phyloP scores from a whole-genome alignment of 306 rosid species.

The Quillaja saponaria region DNA sequence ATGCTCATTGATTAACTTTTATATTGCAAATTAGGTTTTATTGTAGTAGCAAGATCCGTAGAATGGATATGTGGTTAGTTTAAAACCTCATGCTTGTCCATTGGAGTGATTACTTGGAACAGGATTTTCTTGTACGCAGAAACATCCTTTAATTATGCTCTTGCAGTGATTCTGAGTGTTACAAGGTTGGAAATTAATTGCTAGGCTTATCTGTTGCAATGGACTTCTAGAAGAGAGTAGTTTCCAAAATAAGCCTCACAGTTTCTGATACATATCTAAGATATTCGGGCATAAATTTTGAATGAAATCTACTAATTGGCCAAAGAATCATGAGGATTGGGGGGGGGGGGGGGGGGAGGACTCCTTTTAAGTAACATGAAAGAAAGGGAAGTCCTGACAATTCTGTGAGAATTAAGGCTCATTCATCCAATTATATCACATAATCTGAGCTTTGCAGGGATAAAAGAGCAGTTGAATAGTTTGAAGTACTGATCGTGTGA shows the following conservation, averaged over 20 bases:
- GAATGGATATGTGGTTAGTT: constrained; percentile 10
- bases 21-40: constrained; percentile 1
- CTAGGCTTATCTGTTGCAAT: constrained; percentile 11
- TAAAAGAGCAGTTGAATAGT: too few species aligned
- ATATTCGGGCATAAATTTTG: neutral
- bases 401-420: constrained; percentile 18
- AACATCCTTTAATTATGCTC: too few species aligned
- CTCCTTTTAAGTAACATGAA: neutral
- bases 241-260: constrained; percentile 3
- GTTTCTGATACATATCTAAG: too few species aligned
- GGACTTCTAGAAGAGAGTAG: neutral
- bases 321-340: too few species aligned
- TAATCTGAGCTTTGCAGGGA: too few species aligned
- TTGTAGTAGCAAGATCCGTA: neutral
- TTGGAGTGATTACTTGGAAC: neutral
- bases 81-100: constrained; percentile 2
- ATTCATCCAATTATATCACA: too few species aligned
- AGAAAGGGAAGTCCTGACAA: constrained; percentile 6
- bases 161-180: neutral
- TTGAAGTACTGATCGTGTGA: too few species aligned
- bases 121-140: constrained; percentile 6
- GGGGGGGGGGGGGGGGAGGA: neutral
- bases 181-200: constrained; percentile 13
- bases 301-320: constrained; percentile 5
- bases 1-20: constrained; percentile 5